phyloP scores from a whole-genome alignment of 805 yeast genomes.

The Teunomyces aglyptinius region DNA sequence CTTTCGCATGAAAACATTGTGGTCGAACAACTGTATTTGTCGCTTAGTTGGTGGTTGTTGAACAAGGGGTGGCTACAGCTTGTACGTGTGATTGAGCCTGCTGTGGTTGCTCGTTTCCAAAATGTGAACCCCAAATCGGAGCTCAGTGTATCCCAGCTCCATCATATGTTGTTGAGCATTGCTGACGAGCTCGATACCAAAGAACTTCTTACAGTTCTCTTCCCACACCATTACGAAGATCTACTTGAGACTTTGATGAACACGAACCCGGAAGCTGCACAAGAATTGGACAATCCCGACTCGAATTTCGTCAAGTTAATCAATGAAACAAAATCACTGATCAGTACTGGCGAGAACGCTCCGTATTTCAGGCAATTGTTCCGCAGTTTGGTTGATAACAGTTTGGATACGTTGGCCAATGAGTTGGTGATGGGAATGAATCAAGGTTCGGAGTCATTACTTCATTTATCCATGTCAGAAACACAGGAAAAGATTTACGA shows the following conservation, averaged over 20 bases:
- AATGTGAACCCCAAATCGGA: slow-evolving; percentile 71
- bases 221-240: slow-evolving; percentile 38
- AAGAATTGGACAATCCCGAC: slow-evolving; percentile 35
- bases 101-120: slow-evolving; percentile 61
- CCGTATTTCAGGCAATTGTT: slow-evolving; percentile 28
- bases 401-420: slow-evolving; percentile 33
- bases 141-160: slow-evolving; percentile 61
- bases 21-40: slow-evolving; percentile 77
- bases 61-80: slow-evolving; percentile 78
- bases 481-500: slow-evolving; percentile 18
- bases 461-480: slow-evolving; percentile 10
- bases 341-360: slow-evolving; percentile 26
- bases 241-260: slow-evolving; percentile 48
- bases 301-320: slow-evolving; percentile 39
- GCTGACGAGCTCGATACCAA: slow-evolving; percentile 10
- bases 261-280: slow-evolving; percentile 43
- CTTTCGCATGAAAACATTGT: slow-evolving; percentile 43
- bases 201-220: slow-evolving; percentile 15
- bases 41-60: slow-evolving; percentile 91
- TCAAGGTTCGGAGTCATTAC: slow-evolving; percentile 13
- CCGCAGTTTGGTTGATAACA: slow-evolving; percentile 30
- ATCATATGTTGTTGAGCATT: slow-evolving; percentile 27
- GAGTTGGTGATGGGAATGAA: slow-evolving; percentile 30
- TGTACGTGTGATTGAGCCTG: slow-evolving; percentile 49
- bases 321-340: slow-evolving; percentile 45